Base-by-base conservation (phyloP, 2,329 filamentous ascomycete genomes). In the Rhynchosporium agropyri region DNA sequence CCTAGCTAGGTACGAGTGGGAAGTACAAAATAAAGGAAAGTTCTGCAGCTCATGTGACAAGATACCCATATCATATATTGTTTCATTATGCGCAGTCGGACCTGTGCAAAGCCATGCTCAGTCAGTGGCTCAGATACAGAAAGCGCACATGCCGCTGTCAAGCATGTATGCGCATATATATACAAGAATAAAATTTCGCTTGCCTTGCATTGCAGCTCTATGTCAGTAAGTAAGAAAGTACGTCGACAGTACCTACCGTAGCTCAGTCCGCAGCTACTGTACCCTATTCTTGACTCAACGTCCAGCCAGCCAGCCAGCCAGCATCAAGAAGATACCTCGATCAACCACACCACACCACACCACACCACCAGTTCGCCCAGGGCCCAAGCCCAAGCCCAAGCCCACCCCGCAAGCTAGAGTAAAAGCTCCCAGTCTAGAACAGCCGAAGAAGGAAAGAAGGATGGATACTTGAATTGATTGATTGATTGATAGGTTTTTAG, bases 11-110 rank as follows among this genome's bases (percentile, higher is more conserved):
- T 53, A 29, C n/a, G 26, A 28, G 13, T 2, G 15, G 13, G 2
- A 5, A 43, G 42, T n/a, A 12, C 20, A 53, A 12, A 38, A 13
- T 13, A 53, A 53, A 53, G 28, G 33, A 53, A 53, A 53, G 50
- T 40, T 53, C 33, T 53, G 50, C 50, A 53, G 50, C 50, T 53
- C 50, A 53, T 53, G 50, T 33, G 33, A 38, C 50, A 9, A 26
- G 15, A 53, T 40, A n/a, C 42, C 28, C 48, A 15, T 3, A 26
- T 38, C 4, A n/a, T 38, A 53, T 36, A 53, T 7, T 53, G n/a
- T 53, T 33, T 33, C 36, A 20, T 33, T 12, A 20, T 20, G 20
- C 28, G 33, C 31, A 9, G 31, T 28, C 36, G 33, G 36, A 40
- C 50, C 31, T 53, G 28, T 20, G 36, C 50, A 31, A 15, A 53